These are phyloP conservation scores for Ophiostoma piceae DNA, from an alignment of 2,329 filamentous ascomycete genomes.

Conservation along the genomic window DNA sequence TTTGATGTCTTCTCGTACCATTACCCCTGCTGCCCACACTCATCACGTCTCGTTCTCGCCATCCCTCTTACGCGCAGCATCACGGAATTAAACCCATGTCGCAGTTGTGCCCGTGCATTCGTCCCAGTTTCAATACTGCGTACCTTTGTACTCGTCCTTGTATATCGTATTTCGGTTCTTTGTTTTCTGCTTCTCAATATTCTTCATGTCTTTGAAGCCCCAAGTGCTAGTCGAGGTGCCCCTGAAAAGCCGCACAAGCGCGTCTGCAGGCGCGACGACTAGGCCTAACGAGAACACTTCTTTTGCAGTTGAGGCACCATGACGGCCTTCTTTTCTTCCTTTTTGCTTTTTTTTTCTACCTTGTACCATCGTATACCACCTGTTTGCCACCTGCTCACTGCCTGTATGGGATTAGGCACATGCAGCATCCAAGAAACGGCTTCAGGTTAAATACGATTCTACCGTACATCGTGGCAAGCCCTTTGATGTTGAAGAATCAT, in stretches of 20 bases:
- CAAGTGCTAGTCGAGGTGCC: neutral
- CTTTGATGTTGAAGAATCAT: neutral
- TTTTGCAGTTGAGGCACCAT: neutral
- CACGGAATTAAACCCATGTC: neutral
- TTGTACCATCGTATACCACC: neutral
- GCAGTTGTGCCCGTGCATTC: neutral
- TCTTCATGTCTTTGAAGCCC: no score
- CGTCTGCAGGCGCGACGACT: neutral
- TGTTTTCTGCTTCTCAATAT: no score
- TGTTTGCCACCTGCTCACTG: neutral
- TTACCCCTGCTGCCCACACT: neutral
- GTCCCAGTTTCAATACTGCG: neutral
- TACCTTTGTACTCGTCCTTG: neutral
- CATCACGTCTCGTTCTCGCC: neutral
- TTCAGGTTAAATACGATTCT: neutral
- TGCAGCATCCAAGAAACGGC: neutral
- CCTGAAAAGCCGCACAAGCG: constrained; percentile 6
- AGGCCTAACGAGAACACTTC: neutral
- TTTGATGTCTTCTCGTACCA: neutral
- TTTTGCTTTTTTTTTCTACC: neutral
- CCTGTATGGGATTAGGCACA: neutral
- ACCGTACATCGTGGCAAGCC: neutral
- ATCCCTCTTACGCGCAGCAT: neutral
- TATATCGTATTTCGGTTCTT: no score
- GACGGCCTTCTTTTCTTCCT: neutral